Percentiles rank a stretch among this genome's conserved stretches.
Conservation (phyloP, 2,329 filamentous ascomycete genomes). For the Arthroderma sp. region DNA sequence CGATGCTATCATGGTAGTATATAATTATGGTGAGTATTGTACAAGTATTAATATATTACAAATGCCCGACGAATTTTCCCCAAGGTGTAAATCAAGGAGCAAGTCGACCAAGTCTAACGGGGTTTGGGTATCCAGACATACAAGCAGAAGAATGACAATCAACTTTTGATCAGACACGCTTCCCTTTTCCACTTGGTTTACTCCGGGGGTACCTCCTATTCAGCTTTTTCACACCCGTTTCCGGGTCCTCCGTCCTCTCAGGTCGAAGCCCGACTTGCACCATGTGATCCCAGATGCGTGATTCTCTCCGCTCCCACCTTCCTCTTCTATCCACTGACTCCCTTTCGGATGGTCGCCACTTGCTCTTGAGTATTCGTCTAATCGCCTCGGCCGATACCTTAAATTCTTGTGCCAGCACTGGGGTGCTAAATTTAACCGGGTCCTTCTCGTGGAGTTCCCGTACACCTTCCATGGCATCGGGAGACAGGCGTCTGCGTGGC, state of each 20-base stretch:
- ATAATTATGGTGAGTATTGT: no score
- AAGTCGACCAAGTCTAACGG: no score
- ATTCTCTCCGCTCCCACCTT: conserved; percentile 33
- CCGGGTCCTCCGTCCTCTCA: conserved; percentile 31
- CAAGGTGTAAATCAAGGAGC: no score
- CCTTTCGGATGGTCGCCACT: conserved; percentile 30
- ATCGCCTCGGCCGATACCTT: conserved; percentile 78
- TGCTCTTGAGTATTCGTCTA: conserved; percentile 61
- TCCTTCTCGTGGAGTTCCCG: conserved; percentile 66
- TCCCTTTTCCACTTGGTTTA: no score
- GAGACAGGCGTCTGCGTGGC: conserved; percentile 75
- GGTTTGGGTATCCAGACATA: no score
- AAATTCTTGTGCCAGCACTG: conserved; percentile 62
- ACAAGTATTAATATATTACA: no score
- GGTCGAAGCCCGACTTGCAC: conserved; percentile 42
- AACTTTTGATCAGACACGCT: no score
- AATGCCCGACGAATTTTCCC: no score
- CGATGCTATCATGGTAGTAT: no score
- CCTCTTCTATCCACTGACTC: conserved; percentile 27
- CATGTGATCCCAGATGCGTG: conserved; percentile 34
- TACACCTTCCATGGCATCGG: conserved; percentile 83
- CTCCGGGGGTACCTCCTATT: conserved; percentile 11
- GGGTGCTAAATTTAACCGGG: conserved; percentile 62
- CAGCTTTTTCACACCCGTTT: conserved; percentile 16
- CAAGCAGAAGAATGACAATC: no score